Evolutionary conservation across 805 yeast genomes (phyloP).

Genomic region (Yarrowia phangngaensis): DNA sequence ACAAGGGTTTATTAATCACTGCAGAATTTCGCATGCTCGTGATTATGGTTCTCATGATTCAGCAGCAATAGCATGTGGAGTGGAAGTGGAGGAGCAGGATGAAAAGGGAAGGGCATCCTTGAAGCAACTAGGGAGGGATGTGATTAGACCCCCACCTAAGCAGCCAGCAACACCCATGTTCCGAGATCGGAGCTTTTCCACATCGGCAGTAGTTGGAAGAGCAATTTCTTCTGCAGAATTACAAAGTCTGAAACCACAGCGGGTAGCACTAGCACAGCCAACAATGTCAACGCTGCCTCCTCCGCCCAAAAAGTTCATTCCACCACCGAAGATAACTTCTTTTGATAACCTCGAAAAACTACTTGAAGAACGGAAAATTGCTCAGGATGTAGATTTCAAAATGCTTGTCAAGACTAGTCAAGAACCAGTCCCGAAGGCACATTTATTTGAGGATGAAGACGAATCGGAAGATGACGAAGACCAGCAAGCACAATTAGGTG

Average conservation of each 20-base stretch:
- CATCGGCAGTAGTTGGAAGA: not conserved
- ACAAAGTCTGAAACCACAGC: not conserved
- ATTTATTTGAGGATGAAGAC: conserved; percentile 32
- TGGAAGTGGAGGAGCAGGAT: conserved; percentile 55
- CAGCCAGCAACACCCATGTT: no score
- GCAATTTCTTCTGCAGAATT: conserved; percentile 1
- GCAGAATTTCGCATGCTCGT: conserved; percentile 67
- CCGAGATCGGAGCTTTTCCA: conserved; percentile 1
- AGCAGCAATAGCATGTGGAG: conserved; percentile 68
- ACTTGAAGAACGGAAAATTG: conserved; percentile 8
- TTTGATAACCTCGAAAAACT: conserved; percentile 2
- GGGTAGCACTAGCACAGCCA: not conserved
- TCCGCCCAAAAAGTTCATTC: conserved; percentile 14
- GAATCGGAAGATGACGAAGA: conserved; percentile 28
- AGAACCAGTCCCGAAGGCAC: conserved; percentile 28
- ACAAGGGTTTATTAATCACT: conserved; percentile 76
- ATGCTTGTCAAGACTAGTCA: conserved; percentile 28
- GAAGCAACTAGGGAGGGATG: conserved; percentile 1
- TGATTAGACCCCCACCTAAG: not conserved
- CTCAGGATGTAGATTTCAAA: conserved; percentile 29
- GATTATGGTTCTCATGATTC: conserved; percentile 69
- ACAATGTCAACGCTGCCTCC: not conserved
- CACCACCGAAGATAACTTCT: conserved; percentile 14
- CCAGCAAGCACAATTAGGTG: conserved; percentile 23
- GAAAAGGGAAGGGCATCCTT: conserved; percentile 35